Evolutionary conservation across 139 green algal species (phyloP), one percentile per base, ranked within the genome.

Genomic region (Raphidocelis subcapitata): DNA sequence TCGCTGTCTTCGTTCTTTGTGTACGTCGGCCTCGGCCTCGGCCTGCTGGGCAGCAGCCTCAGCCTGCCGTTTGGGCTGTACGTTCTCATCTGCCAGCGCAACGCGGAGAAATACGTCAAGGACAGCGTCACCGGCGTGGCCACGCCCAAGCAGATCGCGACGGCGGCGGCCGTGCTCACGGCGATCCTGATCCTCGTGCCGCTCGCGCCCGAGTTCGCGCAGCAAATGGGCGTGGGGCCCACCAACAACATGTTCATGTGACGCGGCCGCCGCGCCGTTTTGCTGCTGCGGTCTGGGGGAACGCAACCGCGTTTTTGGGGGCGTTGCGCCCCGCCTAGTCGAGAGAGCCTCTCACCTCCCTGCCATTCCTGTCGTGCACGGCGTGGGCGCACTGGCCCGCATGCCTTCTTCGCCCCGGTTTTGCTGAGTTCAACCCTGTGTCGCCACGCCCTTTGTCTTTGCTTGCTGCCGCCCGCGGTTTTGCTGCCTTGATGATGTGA

Each of bases 51-150:
- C 52, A 81, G 65, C 72, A 82, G 74, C 41, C 81, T 97, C 64
- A 82, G 87, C 1, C 75, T 96, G 41, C 91, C 92, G 14, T 97
- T 94, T 72, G 92, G 92, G 1, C 84, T 97, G 26, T 96, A 91
- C 77, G 83, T 97, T 15, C 80, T 97, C 68, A 89, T 97, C 66
- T 92, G 85, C 65, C 88, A 96, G 77, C 83, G 92, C n/a, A 70
- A 85, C 31, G 73, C 85, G 5, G 90, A 95, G 85, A 76, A 77
- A 49, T 87, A 89, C 79, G 78, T 95, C 49, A 87, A 86, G 79
- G 87, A 95, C 51, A 85, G 77, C 28, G 87, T 93, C 28, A 82
- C 79, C 15, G 73, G 75, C 26, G 62, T 87, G 3, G 67, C 65
- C 12, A 74, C 80, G 16, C 26, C 31, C 18, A 76, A 86, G 63